These are phyloP conservation scores for Thymus mandschuricus DNA, from an alignment of 257 asterid species.

Conservation along the genomic window DNA sequence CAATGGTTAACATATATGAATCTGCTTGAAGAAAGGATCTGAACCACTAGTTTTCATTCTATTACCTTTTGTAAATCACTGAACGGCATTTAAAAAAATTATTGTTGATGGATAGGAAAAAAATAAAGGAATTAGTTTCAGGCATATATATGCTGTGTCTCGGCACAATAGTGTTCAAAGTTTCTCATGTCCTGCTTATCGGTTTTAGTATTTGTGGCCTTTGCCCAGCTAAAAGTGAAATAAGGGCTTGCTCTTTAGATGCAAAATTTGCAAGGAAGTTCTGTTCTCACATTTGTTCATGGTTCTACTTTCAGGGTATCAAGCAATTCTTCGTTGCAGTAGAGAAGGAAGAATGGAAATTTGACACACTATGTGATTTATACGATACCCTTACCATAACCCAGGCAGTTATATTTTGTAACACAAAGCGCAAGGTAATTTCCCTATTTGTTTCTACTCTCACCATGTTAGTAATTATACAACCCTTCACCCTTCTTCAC, in stretches of 20 bases:
- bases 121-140: neutral
- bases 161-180: no score
- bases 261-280: constrained; percentile 1
- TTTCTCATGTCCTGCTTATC: neutral
- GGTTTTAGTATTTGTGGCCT: neutral
- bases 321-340: constrained; percentile 96
- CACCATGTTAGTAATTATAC: neutral
- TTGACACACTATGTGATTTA: constrained; percentile 88
- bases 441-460: neutral
- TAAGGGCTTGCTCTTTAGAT: constrained; percentile 12
- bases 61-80: neutral
- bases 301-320: constrained; percentile 59
- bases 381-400: constrained; percentile 94
- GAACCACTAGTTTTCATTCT: neutral
- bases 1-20: neutral
- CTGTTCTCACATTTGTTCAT: neutral
- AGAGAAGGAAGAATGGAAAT: constrained; percentile 94
- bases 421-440: constrained; percentile 89
- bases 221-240: neutral
- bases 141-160: neutral
- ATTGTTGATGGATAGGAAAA: no score
- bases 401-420: constrained; percentile 96
- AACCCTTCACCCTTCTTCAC: neutral
- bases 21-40: neutral
- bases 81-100: neutral